Evolutionary conservation across 495 filamentous ascomycete genomes (phyloP).

Genomic region (Lepraria neglecta): DNA sequence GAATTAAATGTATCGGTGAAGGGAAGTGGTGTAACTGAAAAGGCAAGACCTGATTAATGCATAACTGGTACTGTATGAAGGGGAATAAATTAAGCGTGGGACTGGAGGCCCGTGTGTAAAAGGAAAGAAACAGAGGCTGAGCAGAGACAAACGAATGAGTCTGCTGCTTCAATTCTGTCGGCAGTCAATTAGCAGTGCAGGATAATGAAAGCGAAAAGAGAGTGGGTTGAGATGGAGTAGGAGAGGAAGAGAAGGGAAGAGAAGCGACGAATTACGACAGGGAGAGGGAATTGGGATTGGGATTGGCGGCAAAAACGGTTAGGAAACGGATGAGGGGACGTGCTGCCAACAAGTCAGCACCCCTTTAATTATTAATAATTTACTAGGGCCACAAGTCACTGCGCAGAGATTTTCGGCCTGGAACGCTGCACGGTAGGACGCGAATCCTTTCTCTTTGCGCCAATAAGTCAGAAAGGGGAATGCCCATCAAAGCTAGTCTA

Average conservation of each 20-base stretch:
- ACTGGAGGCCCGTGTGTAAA: not conserved
- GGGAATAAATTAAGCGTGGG: not conserved
- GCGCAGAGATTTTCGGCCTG: not conserved
- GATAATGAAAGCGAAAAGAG: slow-evolving; percentile 2
- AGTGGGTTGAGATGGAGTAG: not conserved
- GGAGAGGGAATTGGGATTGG: not conserved
- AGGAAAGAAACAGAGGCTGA: not conserved
- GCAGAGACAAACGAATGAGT: slow-evolving; percentile 17
- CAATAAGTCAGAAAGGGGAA: not conserved
- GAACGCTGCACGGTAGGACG: not conserved
- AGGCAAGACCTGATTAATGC: slow-evolving; percentile 4
- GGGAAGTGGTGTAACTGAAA: not conserved
- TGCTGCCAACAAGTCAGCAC: too few relatives aligned
- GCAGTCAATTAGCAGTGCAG: not conserved
- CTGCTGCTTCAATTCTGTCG: not conserved
- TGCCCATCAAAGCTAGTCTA: not conserved
- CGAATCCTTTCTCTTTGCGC: not conserved
- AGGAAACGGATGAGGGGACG: too few relatives aligned
- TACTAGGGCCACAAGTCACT: not conserved
- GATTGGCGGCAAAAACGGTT: not conserved
- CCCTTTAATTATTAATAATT: too few relatives aligned
- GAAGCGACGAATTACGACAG: not conserved
- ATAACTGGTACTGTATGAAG: slow-evolving; percentile 2
- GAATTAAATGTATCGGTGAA: not conserved
- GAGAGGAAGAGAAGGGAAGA: not conserved